A percentile compares a stretch with the other conserved stretches of the same genome.
phyloP scores from a whole-genome alignment of 306 rosid genomes.

The Spatholobus suberectus region DNA sequence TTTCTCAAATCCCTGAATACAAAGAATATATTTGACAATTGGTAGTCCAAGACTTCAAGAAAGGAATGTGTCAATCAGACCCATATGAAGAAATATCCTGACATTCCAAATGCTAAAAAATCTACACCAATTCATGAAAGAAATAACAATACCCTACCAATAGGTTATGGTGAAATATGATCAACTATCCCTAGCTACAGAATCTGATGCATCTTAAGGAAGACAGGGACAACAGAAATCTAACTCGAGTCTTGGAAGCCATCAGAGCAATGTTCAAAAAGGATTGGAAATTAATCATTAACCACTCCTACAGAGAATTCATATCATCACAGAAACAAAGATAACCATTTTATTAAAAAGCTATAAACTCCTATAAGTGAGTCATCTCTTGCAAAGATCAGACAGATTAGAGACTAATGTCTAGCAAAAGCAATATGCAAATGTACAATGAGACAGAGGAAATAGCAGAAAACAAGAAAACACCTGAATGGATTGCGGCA shows the following conservation, averaged over 20 bases:
- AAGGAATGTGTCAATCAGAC: not conserved
- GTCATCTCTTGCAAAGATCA: slow-evolving; percentile 17
- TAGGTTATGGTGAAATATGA: not conserved
- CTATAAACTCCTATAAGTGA: not conserved
- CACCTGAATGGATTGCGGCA: slow-evolving; percentile 78
- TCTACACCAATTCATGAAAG: not conserved
- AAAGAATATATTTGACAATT: not conserved
- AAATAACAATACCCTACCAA: slow-evolving; percentile 23
- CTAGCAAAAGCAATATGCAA: slow-evolving; percentile 14
- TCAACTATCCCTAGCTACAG: not conserved
- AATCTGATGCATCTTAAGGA: slow-evolving; percentile 3
- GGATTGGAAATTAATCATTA: not conserved
- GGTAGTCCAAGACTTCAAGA: not conserved
- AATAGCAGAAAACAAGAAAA: not conserved
- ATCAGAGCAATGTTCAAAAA: not conserved
- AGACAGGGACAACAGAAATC: slow-evolving; percentile 1
- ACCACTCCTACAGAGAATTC: not conserved
- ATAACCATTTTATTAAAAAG: slow-evolving; percentile 8
- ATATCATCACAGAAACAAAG: slow-evolving; percentile 16
- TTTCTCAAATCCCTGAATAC: slow-evolving; percentile 22
- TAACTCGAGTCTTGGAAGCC: not conserved
- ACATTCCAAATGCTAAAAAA: slow-evolving; percentile 26
- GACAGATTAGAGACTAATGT: not conserved
- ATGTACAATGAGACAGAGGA: not conserved
- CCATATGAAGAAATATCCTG: not conserved